Conservation (phyloP, 1,139 yeast species). For the Blastobotrys persicus region DNA sequence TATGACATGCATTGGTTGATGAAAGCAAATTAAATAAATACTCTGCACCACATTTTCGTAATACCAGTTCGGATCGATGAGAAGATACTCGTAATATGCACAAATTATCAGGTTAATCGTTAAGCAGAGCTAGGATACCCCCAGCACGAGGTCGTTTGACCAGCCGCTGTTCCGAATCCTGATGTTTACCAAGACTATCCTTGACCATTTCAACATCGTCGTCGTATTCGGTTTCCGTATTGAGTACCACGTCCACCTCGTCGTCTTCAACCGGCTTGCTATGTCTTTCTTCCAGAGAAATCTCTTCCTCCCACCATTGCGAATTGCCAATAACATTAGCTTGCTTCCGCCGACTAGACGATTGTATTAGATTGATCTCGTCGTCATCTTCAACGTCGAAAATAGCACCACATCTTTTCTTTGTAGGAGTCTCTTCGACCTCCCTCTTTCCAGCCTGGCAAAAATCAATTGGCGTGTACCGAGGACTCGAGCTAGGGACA, state of each 20-base stretch:
- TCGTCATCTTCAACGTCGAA: conserved; percentile 3
- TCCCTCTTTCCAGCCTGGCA: not conserved
- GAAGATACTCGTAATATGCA: too few species aligned
- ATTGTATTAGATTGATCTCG: conserved; percentile 3
- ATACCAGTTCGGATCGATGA: too few species aligned
- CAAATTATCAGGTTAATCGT: not conserved
- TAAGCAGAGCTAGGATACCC: not conserved
- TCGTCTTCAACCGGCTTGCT: conserved; percentile 3
- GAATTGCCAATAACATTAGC: conserved; percentile 11
- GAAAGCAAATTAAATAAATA: too few species aligned
- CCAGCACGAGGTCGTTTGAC: not conserved
- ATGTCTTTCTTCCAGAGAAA: not conserved
- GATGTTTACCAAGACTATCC: conserved; percentile 1
- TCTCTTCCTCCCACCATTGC: conserved; percentile 23
- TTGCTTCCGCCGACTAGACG: not conserved
- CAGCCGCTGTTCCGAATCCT: not conserved
- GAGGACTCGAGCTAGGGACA: conserved; percentile 6
- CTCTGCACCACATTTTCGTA: too few species aligned
- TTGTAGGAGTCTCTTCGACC: not conserved
- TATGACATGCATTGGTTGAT: too few species aligned
- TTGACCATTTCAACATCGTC: conserved; percentile 3
- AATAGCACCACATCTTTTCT: not conserved
- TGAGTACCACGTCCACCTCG: conserved; percentile 13
- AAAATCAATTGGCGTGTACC: not conserved
- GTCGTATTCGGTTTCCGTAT: conserved; percentile 19